Percentiles rank a stretch among this genome's conserved stretches.
Evolutionary conservation across 2,329 filamentous ascomycete species (phyloP).

Genomic region (Teratosphaeria pseudoeucalypti): DNA sequence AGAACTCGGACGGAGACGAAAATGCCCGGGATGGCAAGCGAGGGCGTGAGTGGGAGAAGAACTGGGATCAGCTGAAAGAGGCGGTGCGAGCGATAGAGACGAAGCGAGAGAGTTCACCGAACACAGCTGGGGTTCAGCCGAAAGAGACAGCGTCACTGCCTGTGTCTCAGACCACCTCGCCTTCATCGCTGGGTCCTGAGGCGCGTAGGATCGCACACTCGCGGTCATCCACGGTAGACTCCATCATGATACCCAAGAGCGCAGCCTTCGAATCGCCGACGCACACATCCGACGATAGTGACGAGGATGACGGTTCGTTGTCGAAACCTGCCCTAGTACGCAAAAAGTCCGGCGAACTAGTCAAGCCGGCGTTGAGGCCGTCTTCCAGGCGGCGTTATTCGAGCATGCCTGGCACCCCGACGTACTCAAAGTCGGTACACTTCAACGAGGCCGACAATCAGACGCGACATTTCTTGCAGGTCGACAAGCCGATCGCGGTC

Average conservation of each 20-base stretch:
- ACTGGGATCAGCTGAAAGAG: conserved; percentile 60
- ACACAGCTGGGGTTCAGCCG: conserved; percentile 19
- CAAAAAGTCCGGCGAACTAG: conserved; percentile 96
- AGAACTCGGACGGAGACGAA: conserved; percentile 69
- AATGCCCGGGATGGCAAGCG: conserved; percentile 17
- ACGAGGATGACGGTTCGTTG: conserved; percentile 35
- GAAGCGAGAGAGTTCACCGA: conserved; percentile 49
- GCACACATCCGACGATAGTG: conserved; percentile 40
- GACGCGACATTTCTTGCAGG: conserved; percentile 87
- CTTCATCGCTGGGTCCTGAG: conserved; percentile 38
- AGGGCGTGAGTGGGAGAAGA: conserved; percentile 32
- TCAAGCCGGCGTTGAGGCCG: conserved; percentile 78
- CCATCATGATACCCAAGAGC: conserved; percentile 37
- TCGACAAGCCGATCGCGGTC: conserved; percentile 90
- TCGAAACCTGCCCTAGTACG: conserved; percentile 81
- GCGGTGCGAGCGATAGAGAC: conserved; percentile 73
- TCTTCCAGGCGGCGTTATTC: conserved; percentile 73
- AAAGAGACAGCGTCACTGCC: conserved; percentile 23
- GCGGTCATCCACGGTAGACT: conserved; percentile 48
- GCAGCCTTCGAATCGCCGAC: conserved; percentile 33
- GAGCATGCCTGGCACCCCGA: conserved; percentile 95
- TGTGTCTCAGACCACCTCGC: conserved; percentile 22
- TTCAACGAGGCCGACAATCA: conserved; percentile 96
- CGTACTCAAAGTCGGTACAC: conserved; percentile 94
- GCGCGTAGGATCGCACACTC: conserved; percentile 53